Base-by-base conservation (phyloP, 1,284 basidiomycete species). In the Athelia sp. region DNA sequence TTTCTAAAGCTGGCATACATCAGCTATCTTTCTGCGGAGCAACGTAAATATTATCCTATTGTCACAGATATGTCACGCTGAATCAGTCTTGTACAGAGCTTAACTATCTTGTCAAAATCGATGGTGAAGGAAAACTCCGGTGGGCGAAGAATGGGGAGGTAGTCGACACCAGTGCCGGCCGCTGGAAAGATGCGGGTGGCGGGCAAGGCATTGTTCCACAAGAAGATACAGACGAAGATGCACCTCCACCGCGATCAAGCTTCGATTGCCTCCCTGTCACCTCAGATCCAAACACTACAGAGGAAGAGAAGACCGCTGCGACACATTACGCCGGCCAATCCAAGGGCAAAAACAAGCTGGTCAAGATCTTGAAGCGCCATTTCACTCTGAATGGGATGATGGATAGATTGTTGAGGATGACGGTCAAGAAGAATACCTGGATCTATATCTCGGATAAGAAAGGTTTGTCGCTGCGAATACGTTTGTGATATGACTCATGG, bases 51-150 rank as follows among this genome's bases (percentile, higher is more conserved):
- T 22, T 35, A 23, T 4, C 24, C 17, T 4, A 4, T 29, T 29
- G 4, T 6, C 13, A 29, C 26, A 6, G 26, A 6, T 4, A 13
- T 29, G 13, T 29, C 13, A 29, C 26, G 13, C 26, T 29, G 26
- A n/a, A 29, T 29, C 26, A 29, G 4, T 13, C 26, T 22, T n/a
- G n/a, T 24, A 13, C 34, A 78, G 78, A 78, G 8, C 66, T 82
- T 19, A 88, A 89, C 59, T 90, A 90, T 59, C 73, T 90, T 3
- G 80, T 85, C 48, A 73, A 73, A 32, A 74, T 87, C 38, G 81
- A 83, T 55, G 55, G 69, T 1, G 68, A 81, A n/a, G 88, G 89
- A 1, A 76, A 73, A 52, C 70, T 91, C 15, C 68, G 79, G n/a
- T 91, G 87, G 87, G 79, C 79, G 2, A 74, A 76, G 44, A 87